These are phyloP conservation scores for Tausonia pullulans DNA, from an alignment of 1,284 basidiomycete genomes.

Conservation along the genomic window DNA sequence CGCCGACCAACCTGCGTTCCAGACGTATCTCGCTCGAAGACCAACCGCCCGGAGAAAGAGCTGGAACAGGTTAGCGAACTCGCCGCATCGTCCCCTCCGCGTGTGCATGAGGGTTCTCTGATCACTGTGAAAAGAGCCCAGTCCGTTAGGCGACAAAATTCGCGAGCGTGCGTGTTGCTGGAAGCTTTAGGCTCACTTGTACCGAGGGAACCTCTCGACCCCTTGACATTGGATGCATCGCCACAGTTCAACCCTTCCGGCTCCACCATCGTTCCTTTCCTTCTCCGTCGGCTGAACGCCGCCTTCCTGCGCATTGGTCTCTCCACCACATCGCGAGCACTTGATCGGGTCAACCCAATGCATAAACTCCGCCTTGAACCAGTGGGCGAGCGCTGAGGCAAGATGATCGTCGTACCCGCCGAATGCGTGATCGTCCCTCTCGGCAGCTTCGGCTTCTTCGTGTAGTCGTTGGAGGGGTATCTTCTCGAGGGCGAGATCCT, in stretches of 20 bases:
- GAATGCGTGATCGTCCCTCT: conserved; percentile 21
- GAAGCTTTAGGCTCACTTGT: conserved; percentile 27
- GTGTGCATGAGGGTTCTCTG: conserved; percentile 30
- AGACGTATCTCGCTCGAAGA: conserved; percentile 36
- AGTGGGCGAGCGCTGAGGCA: conserved; percentile 35
- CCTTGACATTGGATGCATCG: conserved; percentile 27
- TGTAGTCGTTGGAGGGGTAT: conserved; percentile 24
- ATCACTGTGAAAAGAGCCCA: conserved; percentile 17
- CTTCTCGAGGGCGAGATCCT: conserved; percentile 22
- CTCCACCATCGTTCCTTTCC: conserved; percentile 29
- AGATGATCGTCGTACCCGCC: conserved; percentile 25
- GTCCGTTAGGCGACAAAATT: background rate
- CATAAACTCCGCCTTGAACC: conserved; percentile 39
- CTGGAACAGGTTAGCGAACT: conserved; percentile 40
- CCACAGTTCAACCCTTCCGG: conserved; percentile 37
- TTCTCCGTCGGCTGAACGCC: conserved; percentile 22
- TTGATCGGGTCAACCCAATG: conserved; percentile 39
- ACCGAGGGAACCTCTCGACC: conserved; percentile 33
- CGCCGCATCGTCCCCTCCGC: conserved; percentile 37
- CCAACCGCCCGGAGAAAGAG: conserved; percentile 35
- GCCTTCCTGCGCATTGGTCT: conserved; percentile 22
- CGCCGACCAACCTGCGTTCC: conserved; percentile 20
- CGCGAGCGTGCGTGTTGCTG: background rate
- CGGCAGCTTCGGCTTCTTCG: conserved; percentile 17
- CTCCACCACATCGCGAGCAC: conserved; percentile 31